Conservation (phyloP, 805 yeast genomes). For the Candida parachauliodes region DNA sequence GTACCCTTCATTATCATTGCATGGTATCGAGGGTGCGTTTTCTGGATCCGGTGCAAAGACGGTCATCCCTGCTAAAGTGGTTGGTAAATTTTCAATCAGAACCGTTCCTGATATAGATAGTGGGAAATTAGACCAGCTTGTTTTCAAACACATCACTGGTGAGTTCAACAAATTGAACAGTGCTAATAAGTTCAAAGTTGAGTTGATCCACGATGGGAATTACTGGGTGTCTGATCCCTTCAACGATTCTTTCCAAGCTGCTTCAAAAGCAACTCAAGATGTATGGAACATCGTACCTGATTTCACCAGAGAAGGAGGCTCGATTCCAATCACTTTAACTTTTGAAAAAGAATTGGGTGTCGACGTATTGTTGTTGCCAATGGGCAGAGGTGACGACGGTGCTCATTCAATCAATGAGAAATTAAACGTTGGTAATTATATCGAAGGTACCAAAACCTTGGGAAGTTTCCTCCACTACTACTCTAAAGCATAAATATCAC, state of each 20-base stretch:
- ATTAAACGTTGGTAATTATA: slow-evolving; percentile 80
- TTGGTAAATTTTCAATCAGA: slow-evolving; percentile 94
- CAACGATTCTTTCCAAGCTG: slow-evolving; percentile 91
- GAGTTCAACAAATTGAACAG: slow-evolving; percentile 67
- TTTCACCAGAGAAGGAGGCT: slow-evolving; percentile 98
- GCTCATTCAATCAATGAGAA: slow-evolving; percentile 98
- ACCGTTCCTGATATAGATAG: slow-evolving; percentile 94
- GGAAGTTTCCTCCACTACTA: slow-evolving; percentile 92
- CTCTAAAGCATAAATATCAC: slow-evolving; percentile 21
- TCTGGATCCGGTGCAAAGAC: slow-evolving; percentile 95
- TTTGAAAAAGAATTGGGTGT: slow-evolving; percentile 86
- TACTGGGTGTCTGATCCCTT: slow-evolving; percentile 96
- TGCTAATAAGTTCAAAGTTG: slow-evolving; percentile 69
- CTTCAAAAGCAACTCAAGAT: slow-evolving; percentile 86
- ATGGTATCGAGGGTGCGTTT: slow-evolving; percentile 98
- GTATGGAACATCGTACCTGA: slow-evolving; percentile 97
- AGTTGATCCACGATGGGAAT: slow-evolving; percentile 88
- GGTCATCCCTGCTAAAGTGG: slow-evolving; percentile 91
- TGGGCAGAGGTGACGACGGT: slow-evolving; percentile 99
- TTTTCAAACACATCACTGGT: slow-evolving; percentile 63
- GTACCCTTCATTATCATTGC: slow-evolving; percentile 91
- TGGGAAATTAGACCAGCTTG: slow-evolving; percentile 71
- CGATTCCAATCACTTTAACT: slow-evolving; percentile 93
- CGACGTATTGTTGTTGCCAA: slow-evolving; percentile 84
- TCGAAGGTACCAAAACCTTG: slow-evolving; percentile 90